Evolutionary conservation across 192 early-diverging fungal species (phyloP), one percentile per base, ranked within the genome.

Genomic region (Dimargaris cristalligena): DNA sequence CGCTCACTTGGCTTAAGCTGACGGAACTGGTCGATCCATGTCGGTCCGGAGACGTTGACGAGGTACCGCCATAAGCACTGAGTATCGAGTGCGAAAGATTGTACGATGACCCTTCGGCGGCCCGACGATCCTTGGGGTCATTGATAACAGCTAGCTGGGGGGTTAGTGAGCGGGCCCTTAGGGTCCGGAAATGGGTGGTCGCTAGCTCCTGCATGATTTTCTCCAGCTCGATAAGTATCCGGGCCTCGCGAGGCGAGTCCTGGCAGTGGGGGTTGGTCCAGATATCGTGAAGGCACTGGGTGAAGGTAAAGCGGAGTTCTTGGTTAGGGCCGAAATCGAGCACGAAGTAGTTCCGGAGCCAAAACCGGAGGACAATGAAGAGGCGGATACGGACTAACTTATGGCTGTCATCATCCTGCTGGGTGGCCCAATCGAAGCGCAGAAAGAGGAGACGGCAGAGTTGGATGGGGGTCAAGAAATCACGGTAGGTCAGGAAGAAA

Each of bases 401-500:
- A 28, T 72, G 63, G 9, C 58, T 59, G 35, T 74, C 71, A 3
- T 62, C 64, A 26, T 75, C 68, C 26, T 67, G 52, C 47, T 68
- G 56, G 22, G 77, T 60, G 14, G 78, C 75, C 78, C 78, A 80
- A 9, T 69, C 32, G 34, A 77, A 80, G 10, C 78, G 65, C 49
- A 72, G 64, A 8, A 80, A 77, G 10, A 80, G 58, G 31, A 75
- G 60, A 35, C 75, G 73, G 59, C 78, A 80, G 0, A 80, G 67
- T 33, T 75, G 67, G 11, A 76, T 65, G 3, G 78, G 71, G 2
- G 75, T 67, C 47, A 74, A 59, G 58, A 77, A 80, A 26, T 74
- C 61, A 4, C 78, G 71, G 34, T 66, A 80, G 4, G 78, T 80
- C 44, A 80, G 57, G 48, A 80, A 80, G 48, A 80, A 80, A 45